Conservation (phyloP, 2,329 filamentous ascomycete species). For the Penicillium sclerotigenum region DNA sequence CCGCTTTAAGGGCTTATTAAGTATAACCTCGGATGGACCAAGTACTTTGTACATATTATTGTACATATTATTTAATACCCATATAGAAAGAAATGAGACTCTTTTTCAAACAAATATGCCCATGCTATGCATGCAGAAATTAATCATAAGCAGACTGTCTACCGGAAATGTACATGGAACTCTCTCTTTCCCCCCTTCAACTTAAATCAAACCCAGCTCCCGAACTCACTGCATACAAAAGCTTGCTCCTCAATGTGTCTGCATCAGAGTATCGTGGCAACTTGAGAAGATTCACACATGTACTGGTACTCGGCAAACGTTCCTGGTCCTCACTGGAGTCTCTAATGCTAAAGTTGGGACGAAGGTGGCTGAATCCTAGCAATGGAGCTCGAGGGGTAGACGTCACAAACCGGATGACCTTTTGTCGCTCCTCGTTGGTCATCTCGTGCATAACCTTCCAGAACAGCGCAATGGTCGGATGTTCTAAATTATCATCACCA, state of each 20-base stretch:
- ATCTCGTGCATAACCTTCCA: slow-evolving; percentile 84
- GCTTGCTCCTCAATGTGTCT: slow-evolving; percentile 66
- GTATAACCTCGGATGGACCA: background rate
- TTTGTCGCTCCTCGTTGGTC: slow-evolving; percentile 71
- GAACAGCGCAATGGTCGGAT: slow-evolving; percentile 80
- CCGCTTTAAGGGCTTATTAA: slow-evolving; percentile 21
- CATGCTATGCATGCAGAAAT: slow-evolving; percentile 29
- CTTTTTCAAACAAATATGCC: slow-evolving; percentile 22
- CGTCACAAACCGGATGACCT: slow-evolving; percentile 93
- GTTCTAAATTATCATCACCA: slow-evolving; percentile 83
- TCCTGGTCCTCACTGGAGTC: slow-evolving; percentile 75
- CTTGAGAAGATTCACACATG: slow-evolving; percentile 93
- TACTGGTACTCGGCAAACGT: slow-evolving; percentile 86
- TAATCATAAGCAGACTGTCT: background rate
- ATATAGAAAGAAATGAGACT: no score
- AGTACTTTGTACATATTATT: background rate
- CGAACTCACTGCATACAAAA: slow-evolving; percentile 84
- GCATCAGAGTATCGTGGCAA: slow-evolving; percentile 74
- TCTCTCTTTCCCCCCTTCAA: slow-evolving; percentile 20
- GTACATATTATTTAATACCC: no score
- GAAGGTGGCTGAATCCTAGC: slow-evolving; percentile 81
- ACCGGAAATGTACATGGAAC: slow-evolving; percentile 4
- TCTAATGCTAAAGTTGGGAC: slow-evolving; percentile 82
- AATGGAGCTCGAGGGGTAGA: slow-evolving; percentile 87
- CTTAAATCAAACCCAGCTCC: slow-evolving; percentile 86